These are phyloP conservation scores for Exophiala mesophila DNA, from an alignment of 2,329 filamentous ascomycete species.

Conservation along the genomic window DNA sequence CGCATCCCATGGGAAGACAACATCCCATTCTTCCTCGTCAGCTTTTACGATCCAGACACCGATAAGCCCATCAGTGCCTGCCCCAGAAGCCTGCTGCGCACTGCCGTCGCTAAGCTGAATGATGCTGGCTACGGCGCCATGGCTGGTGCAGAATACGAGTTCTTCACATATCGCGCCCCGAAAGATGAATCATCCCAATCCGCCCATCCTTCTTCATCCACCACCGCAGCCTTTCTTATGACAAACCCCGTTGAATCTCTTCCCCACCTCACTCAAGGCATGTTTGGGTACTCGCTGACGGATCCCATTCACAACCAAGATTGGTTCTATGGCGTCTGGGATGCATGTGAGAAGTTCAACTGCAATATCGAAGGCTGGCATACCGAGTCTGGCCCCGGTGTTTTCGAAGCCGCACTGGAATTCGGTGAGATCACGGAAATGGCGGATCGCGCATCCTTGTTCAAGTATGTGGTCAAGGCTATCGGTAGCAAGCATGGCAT, in stretches of 20 bases:
- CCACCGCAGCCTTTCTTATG: slow-evolving; percentile 68
- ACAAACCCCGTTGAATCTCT: slow-evolving; percentile 69
- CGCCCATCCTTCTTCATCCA: slow-evolving; percentile 57
- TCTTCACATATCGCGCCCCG: slow-evolving; percentile 82
- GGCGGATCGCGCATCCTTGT: slow-evolving; percentile 86
- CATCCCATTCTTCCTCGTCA: slow-evolving; percentile 78
- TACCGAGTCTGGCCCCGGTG: slow-evolving; percentile 87
- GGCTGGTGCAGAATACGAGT: slow-evolving; percentile 93
- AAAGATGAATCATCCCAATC: slow-evolving; percentile 37
- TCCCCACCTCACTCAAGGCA: slow-evolving; percentile 79
- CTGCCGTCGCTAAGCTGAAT: slow-evolving; percentile 62
- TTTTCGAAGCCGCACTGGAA: slow-evolving; percentile 89
- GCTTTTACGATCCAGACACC: slow-evolving; percentile 77
- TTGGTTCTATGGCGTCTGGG: slow-evolving; percentile 84
- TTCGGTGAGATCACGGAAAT: slow-evolving; percentile 83
- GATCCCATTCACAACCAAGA: slow-evolving; percentile 84
- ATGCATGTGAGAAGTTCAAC: slow-evolving; percentile 69
- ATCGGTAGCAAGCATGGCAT: slow-evolving; percentile 83
- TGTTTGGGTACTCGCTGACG: slow-evolving; percentile 92
- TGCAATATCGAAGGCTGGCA: slow-evolving; percentile 93
- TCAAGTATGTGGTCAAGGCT: slow-evolving; percentile 93
- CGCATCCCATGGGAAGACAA: slow-evolving; percentile 88
- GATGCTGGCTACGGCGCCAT: slow-evolving; percentile 71
- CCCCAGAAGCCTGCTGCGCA: slow-evolving; percentile 69
- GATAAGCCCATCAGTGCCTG: slow-evolving; percentile 68